These are phyloP conservation scores for Arthroderma sp. DNA, from an alignment of 2,329 filamentous ascomycete genomes.

Conservation along the genomic window DNA sequence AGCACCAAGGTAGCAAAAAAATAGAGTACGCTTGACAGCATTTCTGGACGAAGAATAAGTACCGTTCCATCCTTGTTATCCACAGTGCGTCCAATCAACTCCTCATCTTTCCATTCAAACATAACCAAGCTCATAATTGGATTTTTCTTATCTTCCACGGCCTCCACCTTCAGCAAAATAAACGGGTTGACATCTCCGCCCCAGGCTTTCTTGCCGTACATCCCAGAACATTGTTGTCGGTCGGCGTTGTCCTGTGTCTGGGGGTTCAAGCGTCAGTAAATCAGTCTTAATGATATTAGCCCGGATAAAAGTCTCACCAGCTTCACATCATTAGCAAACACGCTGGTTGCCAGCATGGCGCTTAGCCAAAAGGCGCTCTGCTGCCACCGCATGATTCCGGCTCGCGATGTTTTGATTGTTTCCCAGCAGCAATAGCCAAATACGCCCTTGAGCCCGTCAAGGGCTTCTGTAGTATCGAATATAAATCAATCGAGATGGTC, in stretches of 20 bases:
- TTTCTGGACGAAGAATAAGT: slow-evolving; percentile 19
- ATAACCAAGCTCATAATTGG: slow-evolving; percentile 73
- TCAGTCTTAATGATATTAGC: not conserved
- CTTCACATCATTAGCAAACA: slow-evolving; percentile 36
- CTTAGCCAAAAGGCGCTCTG: slow-evolving; percentile 27
- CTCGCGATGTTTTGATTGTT: not conserved
- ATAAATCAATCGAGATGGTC: not conserved
- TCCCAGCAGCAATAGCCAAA: not conserved
- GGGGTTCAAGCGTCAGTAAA: not conserved
- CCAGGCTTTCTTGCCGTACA: slow-evolving; percentile 88
- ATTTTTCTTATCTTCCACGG: slow-evolving; percentile 45
- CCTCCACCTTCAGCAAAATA: slow-evolving; percentile 70
- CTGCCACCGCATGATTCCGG: slow-evolving; percentile 30
- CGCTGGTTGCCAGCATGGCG: slow-evolving; percentile 28
- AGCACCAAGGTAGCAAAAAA: not conserved
- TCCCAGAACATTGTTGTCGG: slow-evolving; percentile 74
- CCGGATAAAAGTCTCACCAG: slow-evolving; percentile 25
- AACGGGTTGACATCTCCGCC: slow-evolving; percentile 78
- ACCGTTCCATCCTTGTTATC: slow-evolving; percentile 45
- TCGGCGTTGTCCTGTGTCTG: slow-evolving; percentile 67
- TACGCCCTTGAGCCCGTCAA: not conserved
- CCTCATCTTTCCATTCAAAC: slow-evolving; percentile 85
- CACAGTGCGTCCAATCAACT: slow-evolving; percentile 59
- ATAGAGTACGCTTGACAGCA: not conserved
- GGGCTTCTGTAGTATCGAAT: not conserved